Evolutionary conservation across 495 filamentous ascomycete genomes (phyloP), one percentile per base, ranked within the genome.

Genomic region (Xylaria castorea): DNA sequence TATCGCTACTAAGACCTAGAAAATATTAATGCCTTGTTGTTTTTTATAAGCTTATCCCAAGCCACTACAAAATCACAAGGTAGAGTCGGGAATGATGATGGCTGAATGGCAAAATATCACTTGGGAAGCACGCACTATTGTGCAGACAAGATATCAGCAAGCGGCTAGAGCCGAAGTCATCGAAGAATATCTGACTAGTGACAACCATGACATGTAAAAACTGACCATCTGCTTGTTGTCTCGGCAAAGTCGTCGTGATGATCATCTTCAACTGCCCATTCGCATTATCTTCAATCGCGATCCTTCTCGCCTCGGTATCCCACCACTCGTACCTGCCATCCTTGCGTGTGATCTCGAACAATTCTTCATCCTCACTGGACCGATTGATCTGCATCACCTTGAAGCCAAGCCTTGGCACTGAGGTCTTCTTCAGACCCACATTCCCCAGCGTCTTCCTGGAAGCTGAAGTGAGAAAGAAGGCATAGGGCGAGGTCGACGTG

Each of bases 371-470:
- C 18, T 66, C 70, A 12, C 50, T 46, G 12, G 70, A 64, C 6
- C 60, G 63, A 20, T 22, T 44, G 22, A 51, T 71, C 2, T 11
- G 61, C 38, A 57, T 66, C 14, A 71, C 70, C 70, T 64, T 71
- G 70, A 71, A 67, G 32, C 65, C 65, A 38, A 42, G 65, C 34
- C 65, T 53, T 3, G 61, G 69, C 42, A 71, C 70, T 5, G 36
- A 63, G 1, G 38, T 63, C 60, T 66, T 71, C 46, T 66, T 71
- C 34, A 71, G 70, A 4, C 55, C 44, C 32, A 58, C 60, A n/a
- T 32, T 55, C 44, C 42, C 60, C 46, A 51, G 14, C 6, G 50
- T 22, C 60, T 40, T 50, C 48, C 70, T 51, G 1, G 70, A 71
- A 36, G 42, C 70, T 48, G 60, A 57, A n/a, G 70, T 66, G 30